Base-by-base conservation (phyloP, 345 rosid genomes). In the Salix udensis region DNA sequence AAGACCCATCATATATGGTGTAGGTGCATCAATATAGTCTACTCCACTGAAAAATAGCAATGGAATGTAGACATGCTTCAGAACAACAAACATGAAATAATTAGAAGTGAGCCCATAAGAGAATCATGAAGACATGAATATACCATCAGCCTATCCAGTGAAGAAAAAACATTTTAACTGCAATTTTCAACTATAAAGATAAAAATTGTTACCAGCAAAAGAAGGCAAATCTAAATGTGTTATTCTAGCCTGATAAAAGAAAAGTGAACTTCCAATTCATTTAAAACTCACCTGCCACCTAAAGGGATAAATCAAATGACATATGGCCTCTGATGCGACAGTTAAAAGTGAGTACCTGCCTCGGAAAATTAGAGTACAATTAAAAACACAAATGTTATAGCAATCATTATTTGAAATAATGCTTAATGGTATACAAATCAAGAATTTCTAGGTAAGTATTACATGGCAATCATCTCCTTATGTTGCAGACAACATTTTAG, bases 21-120 rank as follows among this genome's bases (percentile, higher is more conserved):
- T 94, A 68, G 99, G 98, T 76, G 98, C 99, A 80, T 96, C 99
- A 85, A 96, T 94, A 82, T 96, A 94, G 88, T 96, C 98, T 24
- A 94, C 99, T 90, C 99, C 99, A 92, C 97, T 94, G 91, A 92
- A 96, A 92, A 96, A 96, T 80, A 96, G 97, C 81, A 92, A 91
- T 67, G 99, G 99, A 90, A 94, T 96, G 96, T 96, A 91, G 89
- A 94, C 99, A 81, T 96, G 99, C 99, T 96, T 88, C 97, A 87
- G 86, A 82, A 86, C 82, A 86, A 85, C 82, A 90, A 93, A 78
- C 80, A 89, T 81, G 74, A 76, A 86, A 83, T 65, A 68, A 88
- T 88, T 84, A 91, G 91, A 82, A 76, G 53, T 75, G 58, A 64
- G 74, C 37, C 31, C 26, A 61, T 19, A 69, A 76, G 21, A 75